Evolutionary conservation across 1,284 basidiomycete species (phyloP).

Genomic region (Phellinidium pouzarii): DNA sequence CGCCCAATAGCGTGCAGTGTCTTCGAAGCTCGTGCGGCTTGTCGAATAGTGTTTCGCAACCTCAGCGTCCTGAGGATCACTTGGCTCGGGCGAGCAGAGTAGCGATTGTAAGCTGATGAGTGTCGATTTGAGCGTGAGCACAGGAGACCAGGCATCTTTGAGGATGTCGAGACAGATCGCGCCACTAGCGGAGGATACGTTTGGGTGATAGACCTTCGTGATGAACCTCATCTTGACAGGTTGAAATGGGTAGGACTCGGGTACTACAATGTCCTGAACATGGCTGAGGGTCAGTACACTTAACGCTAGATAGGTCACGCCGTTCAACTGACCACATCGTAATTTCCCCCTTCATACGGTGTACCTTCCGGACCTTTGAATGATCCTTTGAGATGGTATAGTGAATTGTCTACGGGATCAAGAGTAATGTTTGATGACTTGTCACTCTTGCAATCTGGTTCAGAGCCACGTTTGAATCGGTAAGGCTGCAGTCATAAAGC

Average conservation of each 20-base stretch:
- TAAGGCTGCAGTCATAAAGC: background rate
- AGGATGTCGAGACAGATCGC: constrained; percentile 87
- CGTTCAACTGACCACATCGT: constrained; percentile 74
- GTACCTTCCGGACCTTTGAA: constrained; percentile 93
- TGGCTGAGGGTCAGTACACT: background rate
- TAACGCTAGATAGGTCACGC: constrained; percentile 1
- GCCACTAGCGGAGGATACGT: constrained; percentile 90
- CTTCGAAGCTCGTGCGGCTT: constrained; percentile 81
- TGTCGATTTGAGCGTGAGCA: constrained; percentile 94
- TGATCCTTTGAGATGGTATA: constrained; percentile 83
- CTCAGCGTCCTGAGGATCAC: constrained; percentile 97
- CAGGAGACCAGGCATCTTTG: constrained; percentile 90
- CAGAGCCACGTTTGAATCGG: background rate
- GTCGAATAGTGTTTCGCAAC: constrained; percentile 96
- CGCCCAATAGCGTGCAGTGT: constrained; percentile 93
- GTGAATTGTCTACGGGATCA: constrained; percentile 80
- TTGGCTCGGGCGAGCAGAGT: constrained; percentile 94
- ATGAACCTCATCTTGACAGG: constrained; percentile 99
- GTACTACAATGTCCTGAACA: constrained; percentile 86
- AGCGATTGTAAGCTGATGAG: constrained; percentile 94
- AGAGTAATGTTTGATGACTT: constrained; percentile 80
- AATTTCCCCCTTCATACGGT: constrained; percentile 90
- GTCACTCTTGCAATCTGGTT: constrained; percentile 87
- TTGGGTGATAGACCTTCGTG: constrained; percentile 96
- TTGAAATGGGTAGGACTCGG: constrained; percentile 92